phyloP scores from a whole-genome alignment of 768 basidiomycete genomes.

The Clavulina sp. region DNA sequence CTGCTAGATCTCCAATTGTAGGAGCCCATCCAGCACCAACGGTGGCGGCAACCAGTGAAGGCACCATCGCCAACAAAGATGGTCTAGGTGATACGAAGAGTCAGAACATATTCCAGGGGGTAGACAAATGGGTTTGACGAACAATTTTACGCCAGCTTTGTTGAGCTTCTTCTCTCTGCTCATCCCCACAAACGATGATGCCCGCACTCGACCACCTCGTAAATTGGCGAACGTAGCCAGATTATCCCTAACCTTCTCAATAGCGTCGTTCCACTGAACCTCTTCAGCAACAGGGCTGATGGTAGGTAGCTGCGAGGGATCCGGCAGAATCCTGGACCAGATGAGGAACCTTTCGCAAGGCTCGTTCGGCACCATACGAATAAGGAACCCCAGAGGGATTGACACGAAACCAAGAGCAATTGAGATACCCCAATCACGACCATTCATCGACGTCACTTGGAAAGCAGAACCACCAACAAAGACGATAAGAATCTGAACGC shows the following conservation, averaged over 20 bases:
- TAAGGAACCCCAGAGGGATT: constrained; percentile 68
- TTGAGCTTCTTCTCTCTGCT: constrained; percentile 42
- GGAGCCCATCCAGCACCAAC: constrained; percentile 50
- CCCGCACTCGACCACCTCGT: constrained; percentile 76
- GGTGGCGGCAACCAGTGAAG: constrained; percentile 53
- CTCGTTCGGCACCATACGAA: constrained; percentile 64
- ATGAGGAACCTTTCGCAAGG: constrained; percentile 54
- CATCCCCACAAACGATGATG: constrained; percentile 71
- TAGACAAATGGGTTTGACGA: constrained; percentile 15
- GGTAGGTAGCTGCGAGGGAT: constrained; percentile 47
- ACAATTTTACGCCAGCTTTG: constrained; percentile 25
- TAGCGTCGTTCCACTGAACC: constrained; percentile 52
- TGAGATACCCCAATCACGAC: constrained; percentile 86
- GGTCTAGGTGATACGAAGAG: constrained; percentile 27
- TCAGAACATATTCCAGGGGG: constrained; percentile 1
- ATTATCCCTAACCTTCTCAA: constrained; percentile 72
- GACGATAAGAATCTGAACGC: constrained; percentile 71
- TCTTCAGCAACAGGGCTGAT: constrained; percentile 37
- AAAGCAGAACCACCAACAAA: constrained; percentile 86
- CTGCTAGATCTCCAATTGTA: constrained; percentile 38
- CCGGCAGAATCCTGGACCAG: constrained; percentile 39
- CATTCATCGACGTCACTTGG: constrained; percentile 61
- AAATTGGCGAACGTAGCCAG: constrained; percentile 64
- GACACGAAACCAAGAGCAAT: constrained; percentile 74
- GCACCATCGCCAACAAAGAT: constrained; percentile 59